Evolutionary conservation across 2,329 filamentous ascomycete genomes (phyloP), one percentile per base, ranked within the genome.

Genomic region (Pestalotiopsis sp.): DNA sequence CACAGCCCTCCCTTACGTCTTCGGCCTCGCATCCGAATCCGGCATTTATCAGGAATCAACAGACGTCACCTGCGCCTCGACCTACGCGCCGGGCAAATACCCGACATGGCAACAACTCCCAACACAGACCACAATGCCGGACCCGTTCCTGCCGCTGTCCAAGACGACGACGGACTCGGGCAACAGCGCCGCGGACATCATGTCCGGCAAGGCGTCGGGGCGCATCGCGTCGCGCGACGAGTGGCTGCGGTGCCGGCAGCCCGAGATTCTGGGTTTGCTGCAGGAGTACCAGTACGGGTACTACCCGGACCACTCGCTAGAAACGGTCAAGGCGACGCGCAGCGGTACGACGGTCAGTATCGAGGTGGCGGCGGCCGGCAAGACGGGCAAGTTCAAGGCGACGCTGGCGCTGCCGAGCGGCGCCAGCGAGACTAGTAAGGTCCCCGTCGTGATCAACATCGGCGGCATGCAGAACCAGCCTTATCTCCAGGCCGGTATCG

Each of bases 271-370:
- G 52, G 78, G 81, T 69, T 73, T 86, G 71, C 76, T 86, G 23
- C 83, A 86, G 70, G 82, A 86, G 69, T 86, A 86, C 75, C 84
- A 86, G 75, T 86, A 80, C 71, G 84, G 84, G 9, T 85, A 83
- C 75, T 86, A 86, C 72, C 84, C 84, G 0, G 83, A 86, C 72
- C 84, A 84, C 70, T 76, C 78, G 4, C 76, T 78, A 41, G 84
- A 86, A 69, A 85, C 78, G 3, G 83, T 86, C 7, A 81, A 80
- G 13, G 83, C 83, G 4, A 84, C 83, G 14, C 80, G 83, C 27
- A 83, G 78, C 69, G 83, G 84, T 2, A 83, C 78, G 66, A 82
- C 79, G 1, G 72, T 86, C 63, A 81, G 76, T 68, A 81, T 86
- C 59, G 79, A 76, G 13, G 79, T 85, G 14, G 79, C 81, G 13